These are phyloP conservation scores for Yarrowia sp. DNA, from an alignment of 805 yeast genomes.

Conservation along the genomic window DNA sequence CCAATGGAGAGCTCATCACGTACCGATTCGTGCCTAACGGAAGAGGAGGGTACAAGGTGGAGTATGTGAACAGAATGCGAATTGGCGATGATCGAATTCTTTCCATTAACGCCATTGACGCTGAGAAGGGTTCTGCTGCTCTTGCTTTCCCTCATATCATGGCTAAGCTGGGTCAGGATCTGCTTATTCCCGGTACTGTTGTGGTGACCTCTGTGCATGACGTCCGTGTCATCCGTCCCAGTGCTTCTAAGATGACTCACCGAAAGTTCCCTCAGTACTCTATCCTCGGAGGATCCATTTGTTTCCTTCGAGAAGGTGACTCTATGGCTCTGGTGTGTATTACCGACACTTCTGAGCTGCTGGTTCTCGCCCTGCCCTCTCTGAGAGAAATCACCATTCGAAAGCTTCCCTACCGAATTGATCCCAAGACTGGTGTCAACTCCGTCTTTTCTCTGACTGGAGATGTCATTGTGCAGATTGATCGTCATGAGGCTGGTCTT, in stretches of 20 bases:
- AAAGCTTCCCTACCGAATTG: conserved; percentile 46
- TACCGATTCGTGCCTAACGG: conserved; percentile 64
- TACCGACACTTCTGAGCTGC: conserved; percentile 33
- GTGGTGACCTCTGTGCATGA: conserved; percentile 57
- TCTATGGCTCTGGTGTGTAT: conserved; percentile 38
- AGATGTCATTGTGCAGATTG: conserved; percentile 49
- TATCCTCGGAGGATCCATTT: conserved; percentile 38
- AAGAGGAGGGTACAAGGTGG: conserved; percentile 60
- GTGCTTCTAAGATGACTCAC: conserved; percentile 62
- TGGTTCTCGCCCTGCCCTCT: conserved; percentile 55
- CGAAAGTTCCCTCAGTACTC: conserved; percentile 51
- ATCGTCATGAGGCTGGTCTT: conserved; percentile 53
- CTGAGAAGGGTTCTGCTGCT: conserved; percentile 61
- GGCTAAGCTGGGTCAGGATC: conserved; percentile 59
- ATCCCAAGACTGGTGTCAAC: conserved; percentile 45
- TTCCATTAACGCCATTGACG: conserved; percentile 56
- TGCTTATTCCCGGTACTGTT: conserved; percentile 59
- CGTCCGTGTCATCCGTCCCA: conserved; percentile 59
- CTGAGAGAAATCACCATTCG: conserved; percentile 56
- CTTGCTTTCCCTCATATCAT: conserved; percentile 60
- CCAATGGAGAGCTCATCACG: conserved; percentile 63
- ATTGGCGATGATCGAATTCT: conserved; percentile 54
- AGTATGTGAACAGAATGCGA: conserved; percentile 48
- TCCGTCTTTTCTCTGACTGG: conserved; percentile 46
- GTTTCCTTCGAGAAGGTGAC: conserved; percentile 44